A percentile compares a stretch with the other conserved stretches of the same genome.
Evolutionary conservation across 208 protist species (phyloP).

Genomic region (Balamuthia mandrillaris): DNA sequence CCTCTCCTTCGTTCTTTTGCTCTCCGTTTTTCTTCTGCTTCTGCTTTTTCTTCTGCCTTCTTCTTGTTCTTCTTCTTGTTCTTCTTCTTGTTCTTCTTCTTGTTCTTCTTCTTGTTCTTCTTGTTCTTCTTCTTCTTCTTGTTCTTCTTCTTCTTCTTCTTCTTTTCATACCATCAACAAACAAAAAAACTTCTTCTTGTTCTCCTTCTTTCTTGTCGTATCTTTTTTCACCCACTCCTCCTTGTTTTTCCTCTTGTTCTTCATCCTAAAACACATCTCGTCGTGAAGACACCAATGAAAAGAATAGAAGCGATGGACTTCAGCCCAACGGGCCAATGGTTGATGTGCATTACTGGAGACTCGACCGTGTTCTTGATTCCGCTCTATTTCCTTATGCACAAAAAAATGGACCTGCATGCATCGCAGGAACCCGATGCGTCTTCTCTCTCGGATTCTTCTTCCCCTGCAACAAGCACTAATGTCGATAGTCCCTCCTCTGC

Average conservation of each 20-base stretch:
- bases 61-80: neutral
- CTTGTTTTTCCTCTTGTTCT: neutral
- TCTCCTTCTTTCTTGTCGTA: neutral
- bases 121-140: neutral
- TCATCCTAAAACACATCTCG: neutral
- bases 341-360: conserved; percentile 11
- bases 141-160: neutral
- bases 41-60: neutral
- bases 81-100: neutral
- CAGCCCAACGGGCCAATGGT: neutral
- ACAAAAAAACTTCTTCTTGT: neutral
- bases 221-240: neutral
- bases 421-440: too few species aligned
- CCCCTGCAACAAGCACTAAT: too few species aligned
- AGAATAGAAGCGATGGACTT: conserved; percentile 17
- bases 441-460: too few species aligned
- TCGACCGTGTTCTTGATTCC: neutral
- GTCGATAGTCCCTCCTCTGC: too few species aligned
- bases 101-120: neutral
- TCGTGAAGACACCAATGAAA: neutral
- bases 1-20: too few species aligned
- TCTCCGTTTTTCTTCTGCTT: neutral
- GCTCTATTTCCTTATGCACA: neutral
- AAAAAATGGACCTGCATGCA: neutral
- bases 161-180: neutral